Evolutionary conservation across 257 asterid species (phyloP).

Genomic region (Thymus quinquecostatus): DNA sequence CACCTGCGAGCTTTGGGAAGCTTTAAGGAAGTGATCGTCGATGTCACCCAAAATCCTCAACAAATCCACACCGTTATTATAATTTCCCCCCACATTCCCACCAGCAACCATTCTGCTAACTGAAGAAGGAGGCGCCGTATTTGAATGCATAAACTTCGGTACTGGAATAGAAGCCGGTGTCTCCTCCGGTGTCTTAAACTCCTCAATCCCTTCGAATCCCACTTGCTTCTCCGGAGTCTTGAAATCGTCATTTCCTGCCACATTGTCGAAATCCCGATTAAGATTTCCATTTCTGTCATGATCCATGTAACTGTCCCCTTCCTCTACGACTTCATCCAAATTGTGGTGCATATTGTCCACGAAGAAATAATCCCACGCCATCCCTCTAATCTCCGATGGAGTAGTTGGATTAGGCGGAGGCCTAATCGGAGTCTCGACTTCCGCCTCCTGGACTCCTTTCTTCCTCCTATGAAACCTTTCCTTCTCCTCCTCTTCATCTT

Average conservation of each 20-base stretch:
- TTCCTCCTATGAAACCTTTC: constrained; percentile 44
- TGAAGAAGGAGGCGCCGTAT: constrained; percentile 73
- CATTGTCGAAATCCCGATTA: constrained; percentile 36
- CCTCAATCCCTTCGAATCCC: constrained; percentile 54
- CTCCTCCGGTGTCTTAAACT: constrained; percentile 66
- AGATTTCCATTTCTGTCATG: constrained; percentile 40
- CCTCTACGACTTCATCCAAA: constrained; percentile 67
- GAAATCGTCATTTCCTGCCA: constrained; percentile 46
- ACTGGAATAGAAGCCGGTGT: constrained; percentile 39
- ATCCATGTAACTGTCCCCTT: constrained; percentile 49
- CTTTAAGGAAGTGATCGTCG: constrained; percentile 87
- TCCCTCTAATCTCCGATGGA: constrained; percentile 63
- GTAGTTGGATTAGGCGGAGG: constrained; percentile 62
- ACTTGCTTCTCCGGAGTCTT: constrained; percentile 75
- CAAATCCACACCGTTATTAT: constrained; percentile 63
- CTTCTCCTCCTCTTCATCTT: constrained; percentile 55
- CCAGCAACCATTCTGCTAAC: constrained; percentile 33
- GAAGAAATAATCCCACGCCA: constrained; percentile 91
- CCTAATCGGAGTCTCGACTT: constrained; percentile 42
- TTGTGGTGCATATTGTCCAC: constrained; percentile 51
- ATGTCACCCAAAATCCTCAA: constrained; percentile 69
- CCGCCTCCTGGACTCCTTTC: constrained; percentile 47
- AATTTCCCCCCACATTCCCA: constrained; percentile 42
- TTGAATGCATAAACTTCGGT: constrained; percentile 76
- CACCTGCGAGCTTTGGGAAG: constrained; percentile 85